phyloP scores from a whole-genome alignment of 371 early-diverging fungal genomes.

The Apophysomyces trapeziformis region DNA sequence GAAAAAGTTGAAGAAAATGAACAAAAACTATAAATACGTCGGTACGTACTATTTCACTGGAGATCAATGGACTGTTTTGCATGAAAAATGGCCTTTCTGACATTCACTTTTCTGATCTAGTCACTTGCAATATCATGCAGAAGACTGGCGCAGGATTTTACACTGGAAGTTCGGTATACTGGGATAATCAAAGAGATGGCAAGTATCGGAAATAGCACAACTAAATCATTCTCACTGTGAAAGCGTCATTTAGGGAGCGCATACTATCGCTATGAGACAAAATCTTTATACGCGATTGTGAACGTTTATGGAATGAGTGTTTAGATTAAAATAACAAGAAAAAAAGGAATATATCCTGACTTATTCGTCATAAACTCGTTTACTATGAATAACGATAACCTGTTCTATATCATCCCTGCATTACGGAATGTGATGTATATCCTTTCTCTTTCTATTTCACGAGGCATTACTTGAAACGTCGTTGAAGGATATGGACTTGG shows the following conservation, averaged over 20 bases:
- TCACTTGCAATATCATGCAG: conserved; percentile 76
- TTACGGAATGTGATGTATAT: neutral
- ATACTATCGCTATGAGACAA: conserved; percentile 68
- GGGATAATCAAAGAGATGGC: conserved; percentile 59
- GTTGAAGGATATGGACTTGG: conserved; percentile 39
- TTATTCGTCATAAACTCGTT: no score
- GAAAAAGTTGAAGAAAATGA: conserved; percentile 64
- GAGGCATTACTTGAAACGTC: conserved; percentile 29
- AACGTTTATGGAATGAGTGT: conserved; percentile 67
- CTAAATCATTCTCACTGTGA: neutral
- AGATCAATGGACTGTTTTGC: neutral
- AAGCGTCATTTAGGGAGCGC: conserved; percentile 51
- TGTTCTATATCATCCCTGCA: neutral
- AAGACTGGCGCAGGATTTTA: conserved; percentile 80
- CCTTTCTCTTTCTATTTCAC: conserved; percentile 4
- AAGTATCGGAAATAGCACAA: neutral
- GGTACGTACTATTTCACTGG: conserved; percentile 40
- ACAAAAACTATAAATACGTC: conserved; percentile 77
- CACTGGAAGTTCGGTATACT: conserved; percentile 73
- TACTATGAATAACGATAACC: no score
- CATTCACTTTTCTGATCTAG: neutral
- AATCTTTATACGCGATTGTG: conserved; percentile 71
- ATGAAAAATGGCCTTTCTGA: neutral
- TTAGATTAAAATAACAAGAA: conserved; percentile 4
- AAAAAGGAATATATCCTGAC: no score